Conservation (phyloP, 306 rosid species). For the Ochetophila trinervis region DNA sequence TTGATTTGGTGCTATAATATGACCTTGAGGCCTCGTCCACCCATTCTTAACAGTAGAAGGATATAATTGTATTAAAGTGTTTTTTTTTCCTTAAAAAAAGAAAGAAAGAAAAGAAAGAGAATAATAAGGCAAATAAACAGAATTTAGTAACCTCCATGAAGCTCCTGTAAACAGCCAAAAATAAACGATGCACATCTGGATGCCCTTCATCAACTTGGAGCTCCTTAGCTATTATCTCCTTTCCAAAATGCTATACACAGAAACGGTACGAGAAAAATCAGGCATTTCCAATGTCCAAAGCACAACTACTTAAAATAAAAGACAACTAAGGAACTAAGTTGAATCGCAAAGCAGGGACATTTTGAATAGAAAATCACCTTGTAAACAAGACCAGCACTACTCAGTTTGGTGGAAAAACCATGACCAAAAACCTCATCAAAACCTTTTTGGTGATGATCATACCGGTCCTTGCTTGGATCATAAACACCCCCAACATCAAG, state of each 20-base stretch:
- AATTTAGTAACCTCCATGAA: slow-evolving; percentile 78
- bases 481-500: slow-evolving; percentile 98
- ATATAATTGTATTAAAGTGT: no score
- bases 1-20: no score
- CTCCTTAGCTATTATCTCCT: slow-evolving; percentile 91
- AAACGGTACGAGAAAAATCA: neutral
- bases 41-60: no score
- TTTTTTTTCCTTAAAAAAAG: no score
- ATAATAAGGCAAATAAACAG: neutral
- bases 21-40: no score
- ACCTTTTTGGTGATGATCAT: slow-evolving; percentile 98
- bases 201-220: slow-evolving; percentile 77
- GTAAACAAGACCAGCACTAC: slow-evolving; percentile 94
- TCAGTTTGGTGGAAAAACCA: slow-evolving; percentile 85
- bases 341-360: neutral
- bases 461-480: slow-evolving; percentile 69
- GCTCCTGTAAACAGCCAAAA: slow-evolving; percentile 85
- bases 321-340: neutral
- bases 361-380: slow-evolving; percentile 43
- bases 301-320: neutral
- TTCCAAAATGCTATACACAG: slow-evolving; percentile 74
- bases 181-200: slow-evolving; percentile 64
- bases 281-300: neutral
- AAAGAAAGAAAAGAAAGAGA: no score
- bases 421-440: slow-evolving; percentile 87